Base-by-base conservation (phyloP, 2,329 filamentous ascomycete genomes). In the Leptographium radiaticola region DNA sequence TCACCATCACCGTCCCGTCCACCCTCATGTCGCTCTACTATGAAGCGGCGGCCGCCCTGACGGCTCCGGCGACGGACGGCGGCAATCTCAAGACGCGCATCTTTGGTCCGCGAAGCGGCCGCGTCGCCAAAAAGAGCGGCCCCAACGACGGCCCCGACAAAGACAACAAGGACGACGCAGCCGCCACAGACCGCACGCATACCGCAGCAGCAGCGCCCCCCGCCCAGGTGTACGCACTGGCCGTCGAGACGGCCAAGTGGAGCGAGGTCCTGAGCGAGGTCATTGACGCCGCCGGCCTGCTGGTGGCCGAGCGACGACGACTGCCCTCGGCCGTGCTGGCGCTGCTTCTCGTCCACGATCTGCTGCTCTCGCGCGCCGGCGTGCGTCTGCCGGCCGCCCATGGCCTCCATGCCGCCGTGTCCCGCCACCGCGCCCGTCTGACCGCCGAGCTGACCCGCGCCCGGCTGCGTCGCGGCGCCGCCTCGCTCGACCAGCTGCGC, bases 231-330 rank as follows among this genome's bases (percentile, higher is more conserved):
- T 97, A 93, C 66, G 93, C 93, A 10, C 74, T 98, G 39, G 85
- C 89, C 25, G 79, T 85, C 25, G 90, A 97, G 68, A 83, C 87
- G 1, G 83, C 86, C 60, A 97, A 95, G 81, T 96, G 91, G 88
- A 93, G 90, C 62, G 67, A 74, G 4, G 75, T 96, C 3, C 71
- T 98, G 49, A 89, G 89, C 63, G 89, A 95, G 63, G 84, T 96
- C n/a, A 81, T 98, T 63, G 89, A 96, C 61, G 81, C 77, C 59
- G 79, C 89, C 1, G 84, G 81, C 4, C 71, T 97, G 39, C 71
- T 97, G 39, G 76, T 77, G n/a, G 70, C 83, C 11, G 93, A 98
- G 72, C 52, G 55, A 12, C 52, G 47, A 20, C 51, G 48, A 34
- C 69, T 95, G 87, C 77, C 97, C 52, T 87, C 85, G 1, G 89